Evolutionary conservation across 495 filamentous ascomycete genomes (phyloP), one percentile per base, ranked within the genome.

Genomic region (Corynascus novoguineensis): DNA sequence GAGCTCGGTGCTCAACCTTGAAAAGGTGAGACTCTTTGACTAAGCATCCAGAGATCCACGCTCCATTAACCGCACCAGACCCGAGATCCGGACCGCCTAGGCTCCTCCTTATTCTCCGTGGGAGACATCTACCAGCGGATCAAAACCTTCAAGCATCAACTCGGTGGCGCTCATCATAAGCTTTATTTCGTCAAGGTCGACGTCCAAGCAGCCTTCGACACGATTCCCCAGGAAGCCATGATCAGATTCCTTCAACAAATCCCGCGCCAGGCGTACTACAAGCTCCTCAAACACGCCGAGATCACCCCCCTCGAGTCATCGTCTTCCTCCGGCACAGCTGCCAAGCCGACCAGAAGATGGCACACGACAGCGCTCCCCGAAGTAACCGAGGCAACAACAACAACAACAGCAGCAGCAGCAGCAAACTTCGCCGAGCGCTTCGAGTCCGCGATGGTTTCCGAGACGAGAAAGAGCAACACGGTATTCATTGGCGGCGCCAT

Each of bases 151-250:
- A 84, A 86, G 60, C 47, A 67, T 5, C 69, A 28, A n/a, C 61
- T 83, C 62, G 57, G 58, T 9, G 12, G 32, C 2, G 64, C 55
- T 1, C 1, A 66, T 44, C 44, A 57, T 50, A 52, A 50, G 10
- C 50, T 76, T 37, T 96, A 86, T 67, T 96, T 97, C 63, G 91
- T 86, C 38, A 98, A 97, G 68, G 74, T 96, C 14, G 93, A 98
- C 68, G 90, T 97, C 27, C 78, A 90, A 68, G 82, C 90, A 9
- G 96, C 93, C 52, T 98, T 96, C 67, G 93, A 98, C 67, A 96
- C 89, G 0, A 96, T 98, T 45, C 93, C 93, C 0, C 95, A 97
- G 63, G 64, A 77, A 35, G 78, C 78, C 4, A 73, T 97, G n/a
- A 62, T 97, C 49, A 60, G 68, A 22, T 68, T 97, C 15, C 78